A percentile compares a stretch with the other conserved stretches of the same genome.
These are phyloP conservation scores for Lentinula boryana DNA, from an alignment of 768 basidiomycete genomes.

Conservation along the genomic window DNA sequence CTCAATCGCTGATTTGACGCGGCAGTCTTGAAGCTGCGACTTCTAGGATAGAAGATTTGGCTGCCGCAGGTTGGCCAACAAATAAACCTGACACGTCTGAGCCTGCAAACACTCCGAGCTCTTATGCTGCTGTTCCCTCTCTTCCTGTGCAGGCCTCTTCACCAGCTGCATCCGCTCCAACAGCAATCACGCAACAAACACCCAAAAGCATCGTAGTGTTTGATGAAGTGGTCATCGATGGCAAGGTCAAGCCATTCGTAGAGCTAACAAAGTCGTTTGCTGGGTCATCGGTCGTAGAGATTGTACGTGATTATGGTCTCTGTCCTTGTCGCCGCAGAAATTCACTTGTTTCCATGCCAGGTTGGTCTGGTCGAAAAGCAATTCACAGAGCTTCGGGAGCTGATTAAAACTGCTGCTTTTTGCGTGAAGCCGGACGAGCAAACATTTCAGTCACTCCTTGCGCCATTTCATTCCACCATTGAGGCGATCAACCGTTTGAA, in stretches of 20 bases:
- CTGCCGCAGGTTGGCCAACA: constrained; percentile 28
- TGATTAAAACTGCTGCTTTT: constrained; percentile 59
- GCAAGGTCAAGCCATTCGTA: constrained; percentile 68
- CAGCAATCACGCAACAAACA: constrained; percentile 16
- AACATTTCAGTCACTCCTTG: constrained; percentile 50
- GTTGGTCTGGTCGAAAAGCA: constrained; percentile 61
- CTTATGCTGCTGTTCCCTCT: constrained; percentile 10
- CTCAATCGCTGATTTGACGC: constrained; percentile 18
- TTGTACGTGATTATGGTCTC: constrained; percentile 43
- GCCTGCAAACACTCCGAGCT: neutral
- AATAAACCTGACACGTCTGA: constrained; percentile 9
- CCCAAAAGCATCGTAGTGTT: constrained; percentile 67
- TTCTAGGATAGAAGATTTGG: constrained; percentile 88
- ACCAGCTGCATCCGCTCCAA: constrained; percentile 27
- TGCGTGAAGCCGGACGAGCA: constrained; percentile 79
- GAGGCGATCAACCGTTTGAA: constrained; percentile 75
- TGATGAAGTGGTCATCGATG: constrained; percentile 66
- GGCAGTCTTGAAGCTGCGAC: constrained; percentile 87
- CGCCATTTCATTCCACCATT: constrained; percentile 65
- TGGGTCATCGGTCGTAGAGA: constrained; percentile 62
- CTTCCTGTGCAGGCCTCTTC: constrained; percentile 23
- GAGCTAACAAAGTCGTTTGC: constrained; percentile 69
- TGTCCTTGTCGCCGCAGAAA: neutral
- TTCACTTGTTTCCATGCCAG: constrained; percentile 30
- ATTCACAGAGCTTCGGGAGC: constrained; percentile 59